Base-by-base conservation (phyloP, 352 stramenopile species). In the Pythium pyrilobum region DNA sequence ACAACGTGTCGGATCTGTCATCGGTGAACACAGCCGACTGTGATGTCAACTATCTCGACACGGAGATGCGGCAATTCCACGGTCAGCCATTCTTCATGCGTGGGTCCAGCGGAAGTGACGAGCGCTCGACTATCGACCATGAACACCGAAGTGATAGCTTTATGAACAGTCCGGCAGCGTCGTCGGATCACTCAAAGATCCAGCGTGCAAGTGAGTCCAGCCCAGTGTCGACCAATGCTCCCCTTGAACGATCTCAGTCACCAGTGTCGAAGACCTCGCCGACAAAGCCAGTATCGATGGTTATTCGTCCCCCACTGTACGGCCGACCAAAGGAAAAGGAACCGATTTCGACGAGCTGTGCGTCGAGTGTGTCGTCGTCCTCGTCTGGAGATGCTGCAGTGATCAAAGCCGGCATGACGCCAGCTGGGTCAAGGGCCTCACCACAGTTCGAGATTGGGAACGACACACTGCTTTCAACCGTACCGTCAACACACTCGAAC, bases 41-140 rank as follows among this genome's bases (percentile, higher is more conserved):
- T 34, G 78, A 89, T 58, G 71, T 65, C 36, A 76, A 69, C 51
- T 81, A 79, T 40, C 49, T 89, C 27, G 78, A 87, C 50, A 69
- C 66, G 3, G 75, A 87, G 31, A 89, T 89, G 78, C 78, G 78
- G 9, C 67, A 81, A 43, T 89, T 89, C 65, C 75, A 89, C 38
- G 76, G 79, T 8, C 64, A 85, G 33, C 74, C 61, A 15, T 69
- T 69, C 38, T 58, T 56, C 23, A 49, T 69, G 54, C 52, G 52
- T 4, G 52, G 25, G 2, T 36, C 25, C 3, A 20, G 28, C 33
- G 51, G 44, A 8, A 55, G 18, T 16, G 47, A 47, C 15, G 45
- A 52, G 13, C 60, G 60, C 3, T 32, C 48, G 4, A 63, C 60
- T 5, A 60, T 68, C 28, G 54, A 68, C 41, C 7, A 44, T 3